Percentiles rank a stretch among this genome's conserved stretches.
These are phyloP conservation scores for Nasturtium officinale DNA, from an alignment of 345 rosid species.

Conservation along the genomic window DNA sequence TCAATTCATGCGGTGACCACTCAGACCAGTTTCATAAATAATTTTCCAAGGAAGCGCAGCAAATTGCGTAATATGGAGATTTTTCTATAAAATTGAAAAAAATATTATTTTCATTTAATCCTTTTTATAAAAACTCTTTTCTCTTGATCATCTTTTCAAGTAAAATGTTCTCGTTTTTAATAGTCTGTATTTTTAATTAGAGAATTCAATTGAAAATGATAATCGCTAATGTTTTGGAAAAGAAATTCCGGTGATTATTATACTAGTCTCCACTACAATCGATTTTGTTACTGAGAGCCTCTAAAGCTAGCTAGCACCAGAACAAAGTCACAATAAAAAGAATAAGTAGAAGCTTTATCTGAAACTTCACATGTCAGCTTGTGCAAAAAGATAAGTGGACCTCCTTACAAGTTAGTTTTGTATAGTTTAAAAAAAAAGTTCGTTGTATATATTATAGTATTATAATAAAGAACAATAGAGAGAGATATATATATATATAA, in stretches of 20 bases:
- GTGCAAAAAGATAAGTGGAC: constrained; percentile 20
- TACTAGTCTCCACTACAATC: constrained; percentile 6
- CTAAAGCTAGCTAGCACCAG: neutral
- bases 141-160: neutral
- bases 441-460: neutral
- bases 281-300: neutral
- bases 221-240: neutral
- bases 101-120: neutral
- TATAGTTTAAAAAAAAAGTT: no score
- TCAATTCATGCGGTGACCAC: neutral
- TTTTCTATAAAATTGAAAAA: no score
- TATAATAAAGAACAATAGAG: neutral
- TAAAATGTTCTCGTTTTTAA: neutral
- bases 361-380: constrained; percentile 31
- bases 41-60: neutral
- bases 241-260: constrained; percentile 17
- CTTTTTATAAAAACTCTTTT: neutral
- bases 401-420: neutral
- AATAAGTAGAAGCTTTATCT: constrained; percentile 32
- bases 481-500: neutral
- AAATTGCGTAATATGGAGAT: neutral
- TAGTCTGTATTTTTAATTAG: neutral
- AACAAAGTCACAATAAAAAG: neutral
- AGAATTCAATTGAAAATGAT: neutral
- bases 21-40: neutral